phyloP scores from a whole-genome alignment of 306 rosid genomes.

The Vicia villosa region DNA sequence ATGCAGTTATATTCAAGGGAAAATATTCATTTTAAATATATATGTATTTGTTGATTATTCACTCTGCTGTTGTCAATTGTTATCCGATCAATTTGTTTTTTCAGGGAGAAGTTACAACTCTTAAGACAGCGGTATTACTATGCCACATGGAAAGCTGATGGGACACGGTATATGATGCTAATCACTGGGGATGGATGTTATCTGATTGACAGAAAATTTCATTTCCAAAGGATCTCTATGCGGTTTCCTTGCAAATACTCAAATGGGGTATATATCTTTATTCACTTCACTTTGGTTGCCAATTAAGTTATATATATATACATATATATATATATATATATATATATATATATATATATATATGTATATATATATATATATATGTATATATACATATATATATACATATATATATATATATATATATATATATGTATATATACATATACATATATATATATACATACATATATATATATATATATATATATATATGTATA shows the following conservation, averaged over 20 bases:
- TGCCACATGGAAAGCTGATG: conserved; percentile 99
- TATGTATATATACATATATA: no score
- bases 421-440: no score
- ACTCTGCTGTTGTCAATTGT: conserved; percentile 25
- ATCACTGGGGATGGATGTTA: conserved; percentile 87
- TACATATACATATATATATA: no score
- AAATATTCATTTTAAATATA: conserved; percentile 11
- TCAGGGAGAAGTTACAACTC: conserved; percentile 86
- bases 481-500: no score
- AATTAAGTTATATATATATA: conserved; percentile 6
- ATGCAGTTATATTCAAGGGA: conserved; percentile 14
- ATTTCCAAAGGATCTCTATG: conserved; percentile 84
- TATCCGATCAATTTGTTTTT: conserved; percentile 27
- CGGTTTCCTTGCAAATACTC: conserved; percentile 92
- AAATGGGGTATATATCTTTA: conserved; percentile 61
- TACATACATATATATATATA: no score
- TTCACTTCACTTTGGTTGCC: conserved; percentile 28
- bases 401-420: no score
- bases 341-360: no score
- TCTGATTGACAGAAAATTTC: conserved; percentile 84
- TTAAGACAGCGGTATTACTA: conserved; percentile 95
- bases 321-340: no score
- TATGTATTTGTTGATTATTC: background rate
- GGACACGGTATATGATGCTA: conserved; percentile 96
- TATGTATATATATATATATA: no score